These are phyloP conservation scores for sweet orange (Citrus sinensis) DNA, from an alignment of 345 rosid genomes.

Conservation along the genomic window DVS_A1.0 CM039164.1:1554501-1555000, in stretches of 20 bases:
- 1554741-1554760: not conserved
- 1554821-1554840: not conserved
- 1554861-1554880: not conserved
- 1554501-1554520: not conserved
- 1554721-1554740: not conserved
- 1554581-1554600: not conserved
- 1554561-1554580: no score
- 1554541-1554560: no score
- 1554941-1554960: not conserved
- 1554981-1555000: no score
- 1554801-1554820: not conserved
- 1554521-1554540: no score
- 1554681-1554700: not conserved
- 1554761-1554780: not conserved
- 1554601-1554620: conserved; percentile 17
- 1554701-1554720: not conserved
- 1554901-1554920: not conserved
- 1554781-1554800: conserved; percentile 14
- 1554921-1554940: not conserved
- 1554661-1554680: not conserved
- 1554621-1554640: not conserved
- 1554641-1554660: not conserved
- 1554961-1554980: not conserved
- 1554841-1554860: not conserved
- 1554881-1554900: not conserved